Evolutionary conservation across 805 yeast genomes (phyloP), one percentile per base, ranked within the genome.

Genomic region (Kluyveromyces wickerhamii): DNA sequence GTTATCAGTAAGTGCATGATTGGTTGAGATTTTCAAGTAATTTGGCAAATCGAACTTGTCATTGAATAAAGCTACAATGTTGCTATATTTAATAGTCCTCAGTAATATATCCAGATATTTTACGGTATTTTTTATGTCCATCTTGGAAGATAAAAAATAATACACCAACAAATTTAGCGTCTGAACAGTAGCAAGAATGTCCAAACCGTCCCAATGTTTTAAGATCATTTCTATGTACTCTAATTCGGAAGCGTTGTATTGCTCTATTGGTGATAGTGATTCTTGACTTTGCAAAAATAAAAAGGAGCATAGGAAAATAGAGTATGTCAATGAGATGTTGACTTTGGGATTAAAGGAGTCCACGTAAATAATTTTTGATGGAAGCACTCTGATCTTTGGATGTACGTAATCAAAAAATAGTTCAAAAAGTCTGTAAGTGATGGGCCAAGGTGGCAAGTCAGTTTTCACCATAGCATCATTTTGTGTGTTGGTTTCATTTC

Each of bases 391-490:
- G 22, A 35, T 12, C 15, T 35, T 34, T 5, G 42, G 39, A 12
- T 39, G 38, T 2, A 28, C 17, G 22, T 24, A 28, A 7, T 21
- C 21, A 21, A 18, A 39, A 16, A 22, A 39, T 2, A 27, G 12
- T 10, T 39, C 32, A 18, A 39, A 16, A 8, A 24, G n/a, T 5
- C n/a, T 14, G 7, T 12, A 16, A 11, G 29, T 18, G 8, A 17
- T 12, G 15, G 30, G 22, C 38, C 38, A 34, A 6, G 32, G 7
- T 9, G 41, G 36, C 9, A 38, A 22, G 10, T 29, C 38, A 20
- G 27, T 30, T 12, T 16, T 22, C 14, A 28, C 6, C 19, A 35
- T n/a, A n/a, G n/a, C n/a, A n/a, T n/a, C n/a, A n/a, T n/a, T n/a
- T n/a, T n/a, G n/a, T n/a, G n/a, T n/a, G n/a, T n/a, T n/a, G n/a